A percentile compares a stretch with the other conserved stretches of the same genome.
Conservation (phyloP, 192 early-diverging fungal genomes). For the Geranomyces variabilis region DNA sequence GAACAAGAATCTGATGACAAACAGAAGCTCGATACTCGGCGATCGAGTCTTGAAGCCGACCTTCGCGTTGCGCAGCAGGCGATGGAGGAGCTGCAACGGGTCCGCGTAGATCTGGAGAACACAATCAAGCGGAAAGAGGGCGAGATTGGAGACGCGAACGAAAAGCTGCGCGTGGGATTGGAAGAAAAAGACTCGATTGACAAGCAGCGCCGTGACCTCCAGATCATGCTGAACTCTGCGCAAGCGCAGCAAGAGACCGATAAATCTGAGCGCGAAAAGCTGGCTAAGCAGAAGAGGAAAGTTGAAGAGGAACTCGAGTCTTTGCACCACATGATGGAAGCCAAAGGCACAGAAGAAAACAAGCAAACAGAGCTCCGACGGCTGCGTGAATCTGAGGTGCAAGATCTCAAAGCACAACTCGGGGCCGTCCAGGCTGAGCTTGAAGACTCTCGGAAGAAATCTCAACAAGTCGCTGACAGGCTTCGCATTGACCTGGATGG, state of each 20-base stretch:
- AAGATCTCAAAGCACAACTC: slow-evolving; percentile 50
- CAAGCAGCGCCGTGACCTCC: slow-evolving; percentile 52
- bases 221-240: slow-evolving; percentile 43
- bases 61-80: slow-evolving; percentile 35
- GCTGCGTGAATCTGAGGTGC: slow-evolving; percentile 59
- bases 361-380: slow-evolving; percentile 57
- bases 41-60: slow-evolving; percentile 43
- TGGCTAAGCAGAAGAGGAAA: slow-evolving; percentile 55
- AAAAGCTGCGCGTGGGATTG: slow-evolving; percentile 40
- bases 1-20: slow-evolving; percentile 50
- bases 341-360: slow-evolving; percentile 57
- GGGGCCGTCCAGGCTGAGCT: slow-evolving; percentile 44
- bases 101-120: slow-evolving; percentile 47
- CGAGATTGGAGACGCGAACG: slow-evolving; percentile 46
- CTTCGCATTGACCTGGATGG: slow-evolving; percentile 54
- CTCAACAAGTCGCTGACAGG: slow-evolving; percentile 45
- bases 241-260: slow-evolving; percentile 52
- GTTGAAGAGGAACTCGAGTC: slow-evolving; percentile 51
- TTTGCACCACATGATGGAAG: slow-evolving; percentile 49
- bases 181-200: slow-evolving; percentile 54
- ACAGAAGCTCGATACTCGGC: slow-evolving; percentile 41
- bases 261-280: slow-evolving; percentile 49
- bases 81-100: slow-evolving; percentile 44
- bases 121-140: slow-evolving; percentile 50
- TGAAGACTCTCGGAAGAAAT: slow-evolving; percentile 50